A percentile compares a stretch with the other conserved stretches of the same genome.
Evolutionary conservation across 257 asterid species (phyloP).

Genomic region (Osmanthus fragrans): DNA sequence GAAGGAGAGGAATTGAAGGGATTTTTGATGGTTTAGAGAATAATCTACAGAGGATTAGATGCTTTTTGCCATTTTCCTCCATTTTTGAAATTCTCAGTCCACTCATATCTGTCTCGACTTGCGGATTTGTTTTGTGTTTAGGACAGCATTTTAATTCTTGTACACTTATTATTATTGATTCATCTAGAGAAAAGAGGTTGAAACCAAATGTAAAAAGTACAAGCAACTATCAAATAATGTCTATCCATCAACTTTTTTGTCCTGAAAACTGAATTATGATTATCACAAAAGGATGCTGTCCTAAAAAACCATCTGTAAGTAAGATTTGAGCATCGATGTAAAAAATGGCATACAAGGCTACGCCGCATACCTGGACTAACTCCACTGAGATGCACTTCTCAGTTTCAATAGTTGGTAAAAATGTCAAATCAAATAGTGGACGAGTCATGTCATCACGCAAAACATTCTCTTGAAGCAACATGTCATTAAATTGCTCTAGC

Average conservation of each 20-base stretch:
- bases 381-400: conserved; percentile 50
- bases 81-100: background rate
- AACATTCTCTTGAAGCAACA: conserved; percentile 75
- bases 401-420: conserved; percentile 55
- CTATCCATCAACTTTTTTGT: background rate
- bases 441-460: conserved; percentile 39
- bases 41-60: background rate
- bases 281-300: background rate
- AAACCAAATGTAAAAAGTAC: background rate
- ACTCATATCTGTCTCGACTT: background rate
- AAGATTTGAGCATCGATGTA: background rate
- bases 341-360: background rate
- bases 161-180: background rate
- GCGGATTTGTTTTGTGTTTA: background rate
- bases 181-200: background rate
- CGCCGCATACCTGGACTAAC: conserved; percentile 54
- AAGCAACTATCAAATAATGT: background rate
- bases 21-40: background rate
- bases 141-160: background rate
- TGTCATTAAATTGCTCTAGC: conserved; percentile 92
- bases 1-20: background rate
- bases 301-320: background rate
- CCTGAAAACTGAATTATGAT: background rate
- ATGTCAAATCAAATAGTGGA: conserved; percentile 64
- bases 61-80: background rate